Conservation (phyloP, 805 yeast genomes). For the Metschnikowia santaceciliae region DNA sequence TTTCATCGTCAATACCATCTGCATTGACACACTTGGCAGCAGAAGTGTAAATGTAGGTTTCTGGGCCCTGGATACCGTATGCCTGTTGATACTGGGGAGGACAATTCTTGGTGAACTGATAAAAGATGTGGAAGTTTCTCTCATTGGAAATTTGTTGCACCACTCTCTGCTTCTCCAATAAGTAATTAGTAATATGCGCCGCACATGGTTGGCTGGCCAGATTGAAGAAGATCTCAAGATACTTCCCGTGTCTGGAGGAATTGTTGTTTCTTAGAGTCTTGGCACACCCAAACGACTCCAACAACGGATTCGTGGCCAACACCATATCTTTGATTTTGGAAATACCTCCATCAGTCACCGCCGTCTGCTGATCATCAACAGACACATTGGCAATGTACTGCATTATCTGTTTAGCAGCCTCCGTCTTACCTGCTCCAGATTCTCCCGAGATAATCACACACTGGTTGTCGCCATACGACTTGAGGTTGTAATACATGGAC, state of each 20-base stretch:
- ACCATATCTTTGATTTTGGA: conserved; percentile 94
- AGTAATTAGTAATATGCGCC: conserved; percentile 92
- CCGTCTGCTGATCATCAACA: conserved; percentile 39
- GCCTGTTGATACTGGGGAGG: conserved; percentile 75
- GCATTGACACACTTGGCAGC: conserved; percentile 83
- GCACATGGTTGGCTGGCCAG: conserved; percentile 76
- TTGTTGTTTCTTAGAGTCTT: conserved; percentile 86
- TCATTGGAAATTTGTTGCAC: conserved; percentile 92
- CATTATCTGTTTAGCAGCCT: conserved; percentile 97
- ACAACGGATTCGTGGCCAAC: conserved; percentile 88
- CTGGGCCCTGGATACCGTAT: conserved; percentile 92
- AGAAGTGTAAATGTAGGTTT: conserved; percentile 84
- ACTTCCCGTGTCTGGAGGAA: conserved; percentile 90
- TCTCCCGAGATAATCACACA: conserved; percentile 98
- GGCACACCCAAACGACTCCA: conserved; percentile 93
- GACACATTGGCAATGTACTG: conserved; percentile 91
- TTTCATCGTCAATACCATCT: conserved; percentile 76
- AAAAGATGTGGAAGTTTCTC: conserved; percentile 95
- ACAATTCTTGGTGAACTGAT: conserved; percentile 91
- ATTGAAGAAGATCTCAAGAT: conserved; percentile 86
- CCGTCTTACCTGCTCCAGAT: conserved; percentile 97
- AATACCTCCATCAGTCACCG: conserved; percentile 39
- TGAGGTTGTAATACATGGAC: conserved; percentile 91
- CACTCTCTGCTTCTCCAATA: conserved; percentile 92
- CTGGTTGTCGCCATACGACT: conserved; percentile 89